Base-by-base conservation (phyloP, 2,329 filamentous ascomycete species). In the Beauveria scarabaeidicola region DNA sequence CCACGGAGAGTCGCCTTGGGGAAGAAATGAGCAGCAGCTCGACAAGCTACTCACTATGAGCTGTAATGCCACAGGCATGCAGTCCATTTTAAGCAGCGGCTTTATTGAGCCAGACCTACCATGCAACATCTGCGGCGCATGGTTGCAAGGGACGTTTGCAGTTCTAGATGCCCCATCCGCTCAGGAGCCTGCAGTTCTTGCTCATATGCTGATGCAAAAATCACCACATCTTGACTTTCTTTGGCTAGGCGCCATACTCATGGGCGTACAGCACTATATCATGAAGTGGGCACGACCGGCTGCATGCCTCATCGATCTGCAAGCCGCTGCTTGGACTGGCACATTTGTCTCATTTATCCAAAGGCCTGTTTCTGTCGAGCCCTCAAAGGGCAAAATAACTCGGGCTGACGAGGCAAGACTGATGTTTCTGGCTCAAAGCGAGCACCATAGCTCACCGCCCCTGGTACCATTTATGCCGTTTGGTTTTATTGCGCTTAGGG, bases 11-110 rank as follows among this genome's bases (percentile, higher is more conserved):
- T 36, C 48, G 13, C 59, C 63, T 41, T 63, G 52, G 63, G 36
- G 59, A n/a, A 48, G 17, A 40, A 52, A 62, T 2, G 43, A 44
- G 23, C 51, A 40, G 52, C 58, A 64, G 54, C 38, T 64, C 3
- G 60, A 63, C 25, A 62, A 61, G 44, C 38, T 64, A 5, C 61
- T 64, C 11, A 62, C 63, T 19, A 36, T 65, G 21, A 53, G 62
- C 21, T 63, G 61, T 38, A 64, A 64, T 52, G 11, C 43, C 36
- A 61, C 2, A 11, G 58, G 63, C 27, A 19, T 59, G 9, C 38
- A 46, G n/a, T 44, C 56, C 11, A 25, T 59, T 46, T n/a, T 52
- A 38, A 44, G 38, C 60, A 9, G 62, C 41, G 61, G 58, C 27
- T 63, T 65, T 43, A 51, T 64, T n/a, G 56, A 63, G 11, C 60